phyloP scores from a whole-genome alignment of 2,329 filamentous ascomycete genomes.

The Alternaria consortialis region DNA sequence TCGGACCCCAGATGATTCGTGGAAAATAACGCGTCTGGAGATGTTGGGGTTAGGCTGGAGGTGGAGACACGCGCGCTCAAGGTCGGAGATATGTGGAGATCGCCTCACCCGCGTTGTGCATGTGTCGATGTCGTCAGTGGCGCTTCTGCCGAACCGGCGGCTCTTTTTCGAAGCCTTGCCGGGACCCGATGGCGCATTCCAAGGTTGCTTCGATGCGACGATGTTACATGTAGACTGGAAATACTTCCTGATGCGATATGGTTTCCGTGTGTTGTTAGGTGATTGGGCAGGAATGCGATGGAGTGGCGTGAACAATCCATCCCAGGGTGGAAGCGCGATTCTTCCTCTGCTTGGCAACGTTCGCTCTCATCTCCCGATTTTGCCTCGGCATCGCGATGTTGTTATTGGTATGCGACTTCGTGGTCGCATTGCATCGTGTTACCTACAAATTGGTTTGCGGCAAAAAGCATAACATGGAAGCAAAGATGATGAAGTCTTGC shows the following conservation, averaged over 20 bases:
- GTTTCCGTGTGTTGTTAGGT: neutral
- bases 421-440: neutral
- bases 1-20: constrained; percentile 15
- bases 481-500: neutral
- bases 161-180: neutral
- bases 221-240: constrained; percentile 13
- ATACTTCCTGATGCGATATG: constrained; percentile 5
- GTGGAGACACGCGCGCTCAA: constrained; percentile 11
- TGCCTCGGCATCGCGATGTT: neutral
- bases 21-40: constrained; percentile 16
- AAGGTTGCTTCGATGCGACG: neutral
- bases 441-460: neutral
- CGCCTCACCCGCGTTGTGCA: constrained; percentile 23
- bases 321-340: neutral
- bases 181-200: constrained; percentile 40
- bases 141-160: constrained; percentile 11
- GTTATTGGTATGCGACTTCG: neutral
- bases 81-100: constrained; percentile 19
- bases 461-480: neutral
- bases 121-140: constrained; percentile 17
- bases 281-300: neutral
- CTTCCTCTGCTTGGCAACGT: constrained; percentile 11
- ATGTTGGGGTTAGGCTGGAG: constrained; percentile 13
- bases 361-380: neutral
- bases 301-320: neutral